A percentile compares a stretch with the other conserved stretches of the same genome.
Conservation (phyloP, 176 grass and related monocot genomes). For the Phoenix dactylifera region DNA sequence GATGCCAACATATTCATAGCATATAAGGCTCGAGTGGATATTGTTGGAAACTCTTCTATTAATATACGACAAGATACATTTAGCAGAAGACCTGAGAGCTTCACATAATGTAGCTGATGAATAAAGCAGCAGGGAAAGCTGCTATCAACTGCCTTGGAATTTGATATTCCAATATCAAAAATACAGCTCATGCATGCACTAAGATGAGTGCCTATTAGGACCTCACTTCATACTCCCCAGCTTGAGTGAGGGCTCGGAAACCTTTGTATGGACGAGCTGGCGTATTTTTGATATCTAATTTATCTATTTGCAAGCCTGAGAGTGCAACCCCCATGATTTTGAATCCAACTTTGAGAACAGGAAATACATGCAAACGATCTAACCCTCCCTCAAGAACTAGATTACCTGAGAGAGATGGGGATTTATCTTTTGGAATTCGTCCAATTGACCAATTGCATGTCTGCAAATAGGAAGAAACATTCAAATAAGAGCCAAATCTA, state of each 20-base stretch:
- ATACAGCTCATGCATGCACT: too few relatives aligned
- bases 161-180: too few relatives aligned
- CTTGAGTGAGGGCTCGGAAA: constrained; percentile 83
- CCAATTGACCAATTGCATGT: constrained; percentile 86
- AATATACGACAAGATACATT: too few relatives aligned
- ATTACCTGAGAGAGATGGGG: constrained; percentile 70
- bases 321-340: constrained; percentile 83
- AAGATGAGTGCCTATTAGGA: background rate
- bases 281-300: constrained; percentile 63
- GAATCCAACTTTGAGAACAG: constrained; percentile 73
- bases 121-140: too few relatives aligned
- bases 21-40: too few relatives aligned
- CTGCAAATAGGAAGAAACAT: constrained; percentile 30
- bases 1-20: too few relatives aligned
- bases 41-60: too few relatives aligned
- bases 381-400: constrained; percentile 62
- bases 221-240: constrained; percentile 82
- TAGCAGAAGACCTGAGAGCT: too few relatives aligned
- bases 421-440: constrained; percentile 89
- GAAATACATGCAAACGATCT: constrained; percentile 50
- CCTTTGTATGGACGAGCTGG: constrained; percentile 69
- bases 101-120: too few relatives aligned
- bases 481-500: constrained; percentile 2
- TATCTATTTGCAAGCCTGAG: constrained; percentile 90
- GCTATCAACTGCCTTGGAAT: too few relatives aligned